A percentile compares a stretch with the other conserved stretches of the same genome.
Evolutionary conservation across 768 basidiomycete genomes (phyloP).

Genomic region (Mycena galopus): DNA sequence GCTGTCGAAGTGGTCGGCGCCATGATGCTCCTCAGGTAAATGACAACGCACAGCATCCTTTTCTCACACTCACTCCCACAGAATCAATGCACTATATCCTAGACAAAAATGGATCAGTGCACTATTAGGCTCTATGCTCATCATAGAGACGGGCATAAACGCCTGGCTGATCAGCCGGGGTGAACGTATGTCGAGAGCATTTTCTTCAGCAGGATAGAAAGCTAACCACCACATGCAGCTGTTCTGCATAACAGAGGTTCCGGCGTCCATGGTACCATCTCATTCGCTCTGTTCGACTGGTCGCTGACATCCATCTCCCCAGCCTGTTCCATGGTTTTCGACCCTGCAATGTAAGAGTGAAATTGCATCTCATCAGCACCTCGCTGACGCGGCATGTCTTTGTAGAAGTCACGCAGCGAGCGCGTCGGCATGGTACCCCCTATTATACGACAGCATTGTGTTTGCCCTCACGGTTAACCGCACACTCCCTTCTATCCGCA

Average conservation of each 20-base stretch:
- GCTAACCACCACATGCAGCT: constrained; percentile 4
- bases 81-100: constrained; percentile 50
- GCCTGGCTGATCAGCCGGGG: constrained; percentile 49
- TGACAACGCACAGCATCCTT: background rate
- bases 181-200: constrained; percentile 40
- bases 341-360: constrained; percentile 38
- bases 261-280: constrained; percentile 27
- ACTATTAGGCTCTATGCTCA: constrained; percentile 40
- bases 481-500: constrained; percentile 40
- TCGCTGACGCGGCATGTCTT: background rate
- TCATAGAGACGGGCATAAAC: constrained; percentile 46
- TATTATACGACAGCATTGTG: constrained; percentile 45
- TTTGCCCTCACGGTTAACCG: constrained; percentile 44
- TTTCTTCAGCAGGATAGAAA: background rate
- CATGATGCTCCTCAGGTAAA: constrained; percentile 58
- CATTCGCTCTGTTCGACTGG: background rate
- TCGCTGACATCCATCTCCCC: background rate
- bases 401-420: constrained; percentile 42
- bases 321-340: constrained; percentile 58
- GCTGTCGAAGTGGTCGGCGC: constrained; percentile 54
- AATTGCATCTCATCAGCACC: background rate
- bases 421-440: constrained; percentile 48
- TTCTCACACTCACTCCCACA: background rate
- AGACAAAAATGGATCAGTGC: constrained; percentile 35
- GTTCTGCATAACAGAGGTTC: constrained; percentile 29